Conservation (phyloP, 148 eudicot species). For the Tetragonia tetragonoides region DNA sequence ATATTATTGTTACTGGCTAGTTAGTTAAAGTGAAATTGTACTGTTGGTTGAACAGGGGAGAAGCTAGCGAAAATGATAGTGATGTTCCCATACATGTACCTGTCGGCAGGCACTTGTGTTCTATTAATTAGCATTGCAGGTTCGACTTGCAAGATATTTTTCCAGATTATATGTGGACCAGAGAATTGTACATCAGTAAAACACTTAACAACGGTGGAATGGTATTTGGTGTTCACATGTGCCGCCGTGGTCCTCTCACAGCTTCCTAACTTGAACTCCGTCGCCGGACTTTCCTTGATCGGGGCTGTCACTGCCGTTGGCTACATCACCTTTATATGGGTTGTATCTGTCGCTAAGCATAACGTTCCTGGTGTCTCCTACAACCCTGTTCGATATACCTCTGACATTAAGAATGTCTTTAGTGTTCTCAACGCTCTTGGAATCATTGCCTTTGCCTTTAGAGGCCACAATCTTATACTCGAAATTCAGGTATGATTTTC, state of each 20-base stretch:
- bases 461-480: conserved; percentile 81
- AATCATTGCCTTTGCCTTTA: conserved; percentile 80
- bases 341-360: conserved; percentile 62
- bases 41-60: conserved; percentile 41
- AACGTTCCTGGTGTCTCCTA: conserved; percentile 62
- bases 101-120: conserved; percentile 41
- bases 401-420: conserved; percentile 40
- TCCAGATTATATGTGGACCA: conserved; percentile 44
- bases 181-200: conserved; percentile 33
- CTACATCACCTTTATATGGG: conserved; percentile 66
- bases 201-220: conserved; percentile 57
- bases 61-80: conserved; percentile 37
- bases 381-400: conserved; percentile 32
- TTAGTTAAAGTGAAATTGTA: too few relatives aligned
- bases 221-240: conserved; percentile 80
- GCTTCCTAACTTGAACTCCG: conserved; percentile 83
- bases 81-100: conserved; percentile 38
- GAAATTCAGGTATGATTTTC: conserved; percentile 69
- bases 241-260: conserved; percentile 71
- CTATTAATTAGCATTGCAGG: conserved; percentile 43
- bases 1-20: too few relatives aligned
- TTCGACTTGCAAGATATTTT: conserved; percentile 31
- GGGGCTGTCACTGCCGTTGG: conserved; percentile 80
- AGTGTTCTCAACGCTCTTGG: conserved; percentile 78
- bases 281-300: conserved; percentile 79